Evolutionary conservation across 257 asterid genomes (phyloP).

Genomic region (Scutellaria baicalensis): DNA sequence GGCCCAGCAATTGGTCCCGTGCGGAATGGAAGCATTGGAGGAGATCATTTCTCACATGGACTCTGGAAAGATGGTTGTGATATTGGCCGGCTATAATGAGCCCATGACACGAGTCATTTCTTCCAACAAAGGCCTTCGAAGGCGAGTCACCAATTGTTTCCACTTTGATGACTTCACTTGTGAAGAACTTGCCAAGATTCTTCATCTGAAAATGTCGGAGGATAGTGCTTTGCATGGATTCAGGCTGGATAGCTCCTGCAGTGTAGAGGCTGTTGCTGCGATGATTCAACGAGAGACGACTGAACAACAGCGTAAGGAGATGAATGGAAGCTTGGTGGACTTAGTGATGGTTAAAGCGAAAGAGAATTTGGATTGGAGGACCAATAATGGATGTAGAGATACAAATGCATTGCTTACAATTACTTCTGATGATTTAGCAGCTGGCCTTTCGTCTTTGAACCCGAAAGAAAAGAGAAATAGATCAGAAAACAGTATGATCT

Average conservation of each 20-base stretch:
- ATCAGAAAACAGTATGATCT: background rate
- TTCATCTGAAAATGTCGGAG: slow-evolving; percentile 62
- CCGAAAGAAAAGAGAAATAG: no score
- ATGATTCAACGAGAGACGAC: slow-evolving; percentile 50
- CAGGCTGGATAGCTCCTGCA: slow-evolving; percentile 63
- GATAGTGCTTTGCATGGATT: slow-evolving; percentile 60
- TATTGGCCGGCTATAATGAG: slow-evolving; percentile 94
- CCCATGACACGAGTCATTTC: slow-evolving; percentile 86
- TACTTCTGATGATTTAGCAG: slow-evolving; percentile 63
- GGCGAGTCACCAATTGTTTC: slow-evolving; percentile 88
- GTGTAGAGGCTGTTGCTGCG: slow-evolving; percentile 45
- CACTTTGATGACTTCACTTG: slow-evolving; percentile 68
- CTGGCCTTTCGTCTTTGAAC: slow-evolving; percentile 47
- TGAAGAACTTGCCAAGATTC: slow-evolving; percentile 67
- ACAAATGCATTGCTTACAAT: slow-evolving; percentile 58
- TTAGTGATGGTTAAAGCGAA: slow-evolving; percentile 78
- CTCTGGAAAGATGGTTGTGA: slow-evolving; percentile 76
- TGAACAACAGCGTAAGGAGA: slow-evolving; percentile 71
- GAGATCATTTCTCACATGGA: slow-evolving; percentile 98
- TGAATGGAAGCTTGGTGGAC: slow-evolving; percentile 86
- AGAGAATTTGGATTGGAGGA: slow-evolving; percentile 78
- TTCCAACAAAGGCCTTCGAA: slow-evolving; percentile 87
- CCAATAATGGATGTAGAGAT: slow-evolving; percentile 60
- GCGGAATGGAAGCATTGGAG: slow-evolving; percentile 83
- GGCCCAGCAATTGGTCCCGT: slow-evolving; percentile 92